Evolutionary conservation across 805 yeast genomes (phyloP).

Genomic region (Clavispora santaluciae): DNA sequence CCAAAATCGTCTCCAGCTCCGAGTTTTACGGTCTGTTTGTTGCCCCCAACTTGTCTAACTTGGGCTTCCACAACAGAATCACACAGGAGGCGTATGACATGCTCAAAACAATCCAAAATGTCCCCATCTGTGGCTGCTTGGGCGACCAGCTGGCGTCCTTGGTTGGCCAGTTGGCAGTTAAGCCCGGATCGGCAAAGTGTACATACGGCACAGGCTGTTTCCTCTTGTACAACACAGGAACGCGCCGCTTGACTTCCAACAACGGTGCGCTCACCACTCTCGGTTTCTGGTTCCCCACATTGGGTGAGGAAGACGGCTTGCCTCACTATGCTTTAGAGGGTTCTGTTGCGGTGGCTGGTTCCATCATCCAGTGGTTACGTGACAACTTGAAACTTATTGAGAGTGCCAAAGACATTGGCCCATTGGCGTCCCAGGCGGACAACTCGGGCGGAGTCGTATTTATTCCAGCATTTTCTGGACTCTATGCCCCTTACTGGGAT

Average conservation of each 20-base stretch:
- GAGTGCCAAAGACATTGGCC: constrained; percentile 83
- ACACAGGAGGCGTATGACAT: constrained; percentile 50
- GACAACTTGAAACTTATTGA: constrained; percentile 82
- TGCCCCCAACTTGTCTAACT: constrained; percentile 51
- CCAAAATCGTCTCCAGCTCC: constrained; percentile 74
- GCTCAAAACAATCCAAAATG: constrained; percentile 45
- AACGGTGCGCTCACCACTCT: constrained; percentile 87
- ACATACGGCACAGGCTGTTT: constrained; percentile 97
- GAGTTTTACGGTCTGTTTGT: constrained; percentile 71
- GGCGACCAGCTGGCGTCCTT: constrained; percentile 94
- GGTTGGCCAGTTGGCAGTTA: constrained; percentile 86
- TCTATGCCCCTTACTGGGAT: constrained; percentile 96
- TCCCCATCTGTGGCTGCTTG: constrained; percentile 83
- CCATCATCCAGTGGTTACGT: constrained; percentile 89
- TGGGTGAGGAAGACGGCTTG: constrained; percentile 40
- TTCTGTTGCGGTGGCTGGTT: constrained; percentile 93
- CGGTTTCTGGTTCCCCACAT: constrained; percentile 81
- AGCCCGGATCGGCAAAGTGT: constrained; percentile 84
- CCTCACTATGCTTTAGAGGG: constrained; percentile 94
- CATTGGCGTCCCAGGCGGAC: constrained; percentile 75
- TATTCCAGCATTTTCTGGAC: constrained; percentile 91
- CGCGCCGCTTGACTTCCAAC: constrained; percentile 58
- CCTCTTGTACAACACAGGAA: constrained; percentile 82
- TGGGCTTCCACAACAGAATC: constrained; percentile 49
- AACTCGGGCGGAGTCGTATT: constrained; percentile 89